Base-by-base conservation (phyloP, 148 eudicot genomes). In the Cornus kousa region DNA sequence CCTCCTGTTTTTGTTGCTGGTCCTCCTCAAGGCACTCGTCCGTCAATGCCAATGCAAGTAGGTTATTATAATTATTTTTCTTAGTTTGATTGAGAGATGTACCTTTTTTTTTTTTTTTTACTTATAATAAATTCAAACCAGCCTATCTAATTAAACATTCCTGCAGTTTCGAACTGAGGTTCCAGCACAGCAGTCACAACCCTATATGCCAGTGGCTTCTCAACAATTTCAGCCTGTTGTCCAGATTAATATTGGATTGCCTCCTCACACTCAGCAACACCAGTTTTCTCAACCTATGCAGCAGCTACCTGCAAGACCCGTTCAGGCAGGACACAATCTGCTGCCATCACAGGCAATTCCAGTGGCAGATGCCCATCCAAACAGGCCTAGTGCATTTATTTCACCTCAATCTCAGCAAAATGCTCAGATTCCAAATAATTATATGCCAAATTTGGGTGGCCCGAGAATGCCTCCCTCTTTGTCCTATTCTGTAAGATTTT, bases 1-100 rank as follows among this genome's bases (percentile, higher is more conserved):
- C 95, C 99, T 70, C 97, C 83, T 69, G 50, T 87, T 77, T 79
- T 85, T 85, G 87, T 82, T 43, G 80, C 88, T 13, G 89, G 86
- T 39, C 91, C 94, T 81, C 85, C 87, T 50, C 97, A 82, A 80
- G 88, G 78, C 80, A 82, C 86, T 89, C 89, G 85, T 81, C 94
- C 93, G 4, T 85, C 92, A 11, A 85, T 92, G 89, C 80, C 93
- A n/a, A 80, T 87, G 74, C 97, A 90, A 88, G 99, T 96, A 82
- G 80, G 81, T 78, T 43, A 14, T 66, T 35, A 71, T 28, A 28
- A 28, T 9, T 73, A 35, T 62, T 33, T 71, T 82, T 40, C 70
- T 24, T 8, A 24, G 22, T 11, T 78, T 48, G 59, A 39, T 76
- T 66, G 39, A 32, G 43, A 22, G 32, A 28, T 65, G 13, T 28